phyloP scores from a whole-genome alignment of 2,329 filamentous ascomycete genomes.

The Colletotrichum lupini region DNA sequence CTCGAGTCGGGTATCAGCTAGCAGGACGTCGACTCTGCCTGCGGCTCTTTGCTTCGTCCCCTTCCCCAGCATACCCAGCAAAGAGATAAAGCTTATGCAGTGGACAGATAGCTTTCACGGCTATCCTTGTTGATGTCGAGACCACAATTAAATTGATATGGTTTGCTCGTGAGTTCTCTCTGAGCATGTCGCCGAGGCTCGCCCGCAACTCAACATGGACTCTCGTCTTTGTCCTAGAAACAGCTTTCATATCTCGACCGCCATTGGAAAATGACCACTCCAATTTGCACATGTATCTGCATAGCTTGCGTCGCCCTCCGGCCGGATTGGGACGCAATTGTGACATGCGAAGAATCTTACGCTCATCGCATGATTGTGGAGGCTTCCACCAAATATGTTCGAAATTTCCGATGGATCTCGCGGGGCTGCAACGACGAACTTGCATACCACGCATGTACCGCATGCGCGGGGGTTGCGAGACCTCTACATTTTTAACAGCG shows the following conservation, averaged over 20 bases:
- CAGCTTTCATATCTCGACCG: neutral
- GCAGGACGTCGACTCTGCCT: neutral
- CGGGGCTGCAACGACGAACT: conserved; percentile 34
- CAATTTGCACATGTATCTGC: neutral
- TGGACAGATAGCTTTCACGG: neutral
- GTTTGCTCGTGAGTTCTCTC: neutral
- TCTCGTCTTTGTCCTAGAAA: neutral
- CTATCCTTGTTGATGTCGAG: neutral
- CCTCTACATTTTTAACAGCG: conserved; percentile 5
- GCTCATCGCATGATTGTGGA: conserved; percentile 25
- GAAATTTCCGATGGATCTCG: conserved; percentile 30
- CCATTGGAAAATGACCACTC: neutral
- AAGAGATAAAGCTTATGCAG: neutral
- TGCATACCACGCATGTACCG: conserved; percentile 15
- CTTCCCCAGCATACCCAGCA: neutral
- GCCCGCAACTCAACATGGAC: neutral
- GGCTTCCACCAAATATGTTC: neutral
- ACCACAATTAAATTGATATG: neutral
- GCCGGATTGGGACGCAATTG: neutral
- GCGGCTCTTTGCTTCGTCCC: neutral
- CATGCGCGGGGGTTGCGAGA: conserved; percentile 1
- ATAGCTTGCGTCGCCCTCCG: neutral
- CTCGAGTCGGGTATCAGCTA: neutral
- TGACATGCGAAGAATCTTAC: conserved; percentile 25
- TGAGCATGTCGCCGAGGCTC: neutral